Evolutionary conservation across 805 yeast species (phyloP).

Genomic region (Debaryomyces prosopidis): DNA sequence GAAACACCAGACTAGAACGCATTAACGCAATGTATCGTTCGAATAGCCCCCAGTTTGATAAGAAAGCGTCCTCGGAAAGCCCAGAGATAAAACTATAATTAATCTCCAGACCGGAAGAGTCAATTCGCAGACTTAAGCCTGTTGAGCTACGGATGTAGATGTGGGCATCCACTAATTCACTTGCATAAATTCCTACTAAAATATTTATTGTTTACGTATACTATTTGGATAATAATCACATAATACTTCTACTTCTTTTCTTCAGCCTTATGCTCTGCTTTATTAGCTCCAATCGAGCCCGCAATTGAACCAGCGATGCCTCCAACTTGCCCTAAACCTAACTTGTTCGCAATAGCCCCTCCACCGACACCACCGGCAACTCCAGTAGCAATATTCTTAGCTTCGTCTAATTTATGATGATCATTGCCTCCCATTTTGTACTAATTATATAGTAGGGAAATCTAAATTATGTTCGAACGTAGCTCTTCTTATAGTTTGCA

Average conservation of each 20-base stretch:
- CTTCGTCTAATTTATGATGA: constrained; percentile 8
- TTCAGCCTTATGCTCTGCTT: constrained; percentile 21
- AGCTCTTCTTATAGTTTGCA: neutral
- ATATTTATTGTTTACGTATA: too few relatives aligned
- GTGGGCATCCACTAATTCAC: too few relatives aligned
- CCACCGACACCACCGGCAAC: constrained; percentile 20
- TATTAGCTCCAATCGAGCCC: constrained; percentile 25
- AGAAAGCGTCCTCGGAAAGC: too few relatives aligned
- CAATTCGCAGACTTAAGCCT: too few relatives aligned
- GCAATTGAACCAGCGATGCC: constrained; percentile 27
- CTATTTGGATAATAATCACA: neutral
- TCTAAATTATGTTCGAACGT: too few relatives aligned
- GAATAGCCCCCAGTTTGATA: too few relatives aligned
- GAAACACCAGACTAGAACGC: too few relatives aligned
- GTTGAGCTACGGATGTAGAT: too few relatives aligned
- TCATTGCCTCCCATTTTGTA: constrained; percentile 10
- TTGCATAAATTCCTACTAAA: too few relatives aligned
- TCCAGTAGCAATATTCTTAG: constrained; percentile 6
- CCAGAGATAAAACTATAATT: too few relatives aligned
- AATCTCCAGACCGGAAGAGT: too few relatives aligned
- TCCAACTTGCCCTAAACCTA: constrained; percentile 20
- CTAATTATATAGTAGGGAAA: neutral
- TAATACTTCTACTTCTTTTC: constrained; percentile 4
- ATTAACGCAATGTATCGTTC: too few relatives aligned
- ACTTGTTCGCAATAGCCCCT: constrained; percentile 24